Conservation (phyloP, 1,284 basidiomycete species). For the Ganoderma lingzhi region DNA sequence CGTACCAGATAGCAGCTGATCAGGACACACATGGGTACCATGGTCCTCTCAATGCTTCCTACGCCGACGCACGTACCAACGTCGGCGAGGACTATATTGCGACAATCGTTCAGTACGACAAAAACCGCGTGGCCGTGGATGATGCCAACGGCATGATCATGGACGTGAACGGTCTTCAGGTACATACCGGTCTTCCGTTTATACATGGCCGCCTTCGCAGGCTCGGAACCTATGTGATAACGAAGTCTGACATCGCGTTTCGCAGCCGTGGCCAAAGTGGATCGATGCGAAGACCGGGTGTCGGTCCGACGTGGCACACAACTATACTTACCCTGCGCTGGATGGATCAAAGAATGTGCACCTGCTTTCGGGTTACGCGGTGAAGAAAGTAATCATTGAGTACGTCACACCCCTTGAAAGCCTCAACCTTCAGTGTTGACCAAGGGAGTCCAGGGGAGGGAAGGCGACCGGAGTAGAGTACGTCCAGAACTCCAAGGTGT, state of each 20-base stretch:
- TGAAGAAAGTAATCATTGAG: slow-evolving; percentile 41
- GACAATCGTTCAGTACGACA: slow-evolving; percentile 29
- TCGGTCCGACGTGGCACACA: slow-evolving; percentile 65
- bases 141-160: slow-evolving; percentile 36
- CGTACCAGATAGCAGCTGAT: slow-evolving; percentile 24
- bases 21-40: slow-evolving; percentile 34
- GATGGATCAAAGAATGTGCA: slow-evolving; percentile 34
- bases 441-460: slow-evolving; percentile 44
- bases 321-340: slow-evolving; percentile 61
- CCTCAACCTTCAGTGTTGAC: neutral
- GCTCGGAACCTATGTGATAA: neutral
- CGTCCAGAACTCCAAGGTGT: slow-evolving; percentile 43
- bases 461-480: slow-evolving; percentile 68
- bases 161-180: slow-evolving; percentile 36
- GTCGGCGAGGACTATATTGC: slow-evolving; percentile 36
- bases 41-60: slow-evolving; percentile 40
- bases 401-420: slow-evolving; percentile 10
- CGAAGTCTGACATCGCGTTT: neutral
- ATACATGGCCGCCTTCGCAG: neutral
- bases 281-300: slow-evolving; percentile 58
- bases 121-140: slow-evolving; percentile 20
- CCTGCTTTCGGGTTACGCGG: slow-evolving; percentile 33
- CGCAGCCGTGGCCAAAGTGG: slow-evolving; percentile 46
- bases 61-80: slow-evolving; percentile 32
- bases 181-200: slow-evolving; percentile 9